A percentile compares a stretch with the other conserved stretches of the same genome.
Evolutionary conservation across 2,329 filamentous ascomycete genomes (phyloP).

Genomic region (Pseudocercospora vitis): DNA sequence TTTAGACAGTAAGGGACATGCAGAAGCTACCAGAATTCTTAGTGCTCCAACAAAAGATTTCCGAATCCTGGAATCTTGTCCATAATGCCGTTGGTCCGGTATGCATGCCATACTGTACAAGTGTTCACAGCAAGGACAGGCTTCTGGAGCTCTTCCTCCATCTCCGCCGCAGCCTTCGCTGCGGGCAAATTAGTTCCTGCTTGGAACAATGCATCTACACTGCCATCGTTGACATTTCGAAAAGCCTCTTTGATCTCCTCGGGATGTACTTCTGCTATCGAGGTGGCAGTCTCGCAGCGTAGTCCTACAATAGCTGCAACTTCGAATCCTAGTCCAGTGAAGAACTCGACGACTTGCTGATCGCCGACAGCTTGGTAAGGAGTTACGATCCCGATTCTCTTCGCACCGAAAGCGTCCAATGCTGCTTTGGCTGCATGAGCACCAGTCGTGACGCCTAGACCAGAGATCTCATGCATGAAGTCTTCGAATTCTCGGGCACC

Average conservation of each 20-base stretch:
- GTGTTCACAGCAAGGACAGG: conserved; percentile 18
- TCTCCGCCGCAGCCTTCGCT: conserved; percentile 17
- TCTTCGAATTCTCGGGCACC: conserved; percentile 15
- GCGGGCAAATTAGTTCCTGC: conserved; percentile 16
- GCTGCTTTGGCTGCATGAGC: conserved; percentile 15
- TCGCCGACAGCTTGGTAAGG: conserved; percentile 18
- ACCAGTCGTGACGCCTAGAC: conserved; percentile 17
- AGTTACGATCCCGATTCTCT: conserved; percentile 18
- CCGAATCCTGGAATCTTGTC: conserved; percentile 16
- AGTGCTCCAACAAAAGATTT: conserved; percentile 11
- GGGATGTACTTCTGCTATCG: conserved; percentile 14
- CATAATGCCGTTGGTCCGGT: conserved; percentile 12
- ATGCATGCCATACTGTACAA: conserved; percentile 20
- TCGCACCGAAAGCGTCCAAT: conserved; percentile 14
- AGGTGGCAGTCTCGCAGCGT: conserved; percentile 15
- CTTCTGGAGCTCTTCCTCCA: conserved; percentile 15
- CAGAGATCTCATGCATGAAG: conserved; percentile 16
- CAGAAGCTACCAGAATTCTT: neutral
- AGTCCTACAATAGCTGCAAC: conserved; percentile 12
- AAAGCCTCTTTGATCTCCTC: conserved; percentile 15
- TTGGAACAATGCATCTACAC: conserved; percentile 17
- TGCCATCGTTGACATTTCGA: conserved; percentile 10
- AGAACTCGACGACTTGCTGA: conserved; percentile 18
- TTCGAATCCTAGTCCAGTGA: conserved; percentile 12
- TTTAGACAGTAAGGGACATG: neutral